Conservation (phyloP, 805 yeast species). For the Saccharomycopsis sp. region DNA sequence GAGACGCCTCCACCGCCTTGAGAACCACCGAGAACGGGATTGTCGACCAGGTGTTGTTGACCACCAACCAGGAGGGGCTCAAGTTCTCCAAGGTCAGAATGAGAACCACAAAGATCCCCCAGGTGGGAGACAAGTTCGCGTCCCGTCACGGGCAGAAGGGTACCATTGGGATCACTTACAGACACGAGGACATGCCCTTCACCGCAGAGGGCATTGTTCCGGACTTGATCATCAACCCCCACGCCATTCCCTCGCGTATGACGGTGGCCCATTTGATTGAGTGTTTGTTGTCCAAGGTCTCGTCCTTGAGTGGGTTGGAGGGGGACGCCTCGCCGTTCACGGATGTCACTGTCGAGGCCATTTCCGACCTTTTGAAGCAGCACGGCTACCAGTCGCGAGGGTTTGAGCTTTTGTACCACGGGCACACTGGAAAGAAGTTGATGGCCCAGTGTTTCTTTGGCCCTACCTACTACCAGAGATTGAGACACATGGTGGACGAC, state of each 20-base stretch:
- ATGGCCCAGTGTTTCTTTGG: conserved; percentile 99
- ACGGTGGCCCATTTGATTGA: conserved; percentile 99
- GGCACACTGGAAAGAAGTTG: conserved; percentile 96
- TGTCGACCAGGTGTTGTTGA: conserved; percentile 93
- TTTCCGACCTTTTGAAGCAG: conserved; percentile 84
- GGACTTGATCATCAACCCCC: conserved; percentile 95
- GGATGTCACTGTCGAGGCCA: conserved; percentile 96
- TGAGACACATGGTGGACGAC: conserved; percentile 99
- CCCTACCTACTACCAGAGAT: conserved; percentile 98
- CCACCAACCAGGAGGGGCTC: conserved; percentile 97
- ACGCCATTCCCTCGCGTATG: conserved; percentile 99
- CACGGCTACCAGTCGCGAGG: conserved; percentile 98
- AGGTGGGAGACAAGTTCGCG: conserved; percentile 98
- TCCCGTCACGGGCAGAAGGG: conserved; percentile 99
- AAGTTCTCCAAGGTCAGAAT: conserved; percentile 96
- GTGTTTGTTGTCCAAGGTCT: conserved; percentile 92
- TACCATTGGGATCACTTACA: conserved; percentile 97
- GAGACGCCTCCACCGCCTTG: conserved; percentile 97
- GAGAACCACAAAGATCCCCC: conserved; percentile 98
- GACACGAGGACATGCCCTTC: conserved; percentile 99
- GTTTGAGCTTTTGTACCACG: conserved; percentile 96
- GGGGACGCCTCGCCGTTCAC: conserved; percentile 99
- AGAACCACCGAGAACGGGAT: conserved; percentile 97
- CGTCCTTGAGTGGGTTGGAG: conserved; percentile 90
- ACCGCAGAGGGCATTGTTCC: conserved; percentile 95